Base-by-base conservation (phyloP, 495 filamentous ascomycete genomes). In the Staphylotrichum tortipilum region DNA sequence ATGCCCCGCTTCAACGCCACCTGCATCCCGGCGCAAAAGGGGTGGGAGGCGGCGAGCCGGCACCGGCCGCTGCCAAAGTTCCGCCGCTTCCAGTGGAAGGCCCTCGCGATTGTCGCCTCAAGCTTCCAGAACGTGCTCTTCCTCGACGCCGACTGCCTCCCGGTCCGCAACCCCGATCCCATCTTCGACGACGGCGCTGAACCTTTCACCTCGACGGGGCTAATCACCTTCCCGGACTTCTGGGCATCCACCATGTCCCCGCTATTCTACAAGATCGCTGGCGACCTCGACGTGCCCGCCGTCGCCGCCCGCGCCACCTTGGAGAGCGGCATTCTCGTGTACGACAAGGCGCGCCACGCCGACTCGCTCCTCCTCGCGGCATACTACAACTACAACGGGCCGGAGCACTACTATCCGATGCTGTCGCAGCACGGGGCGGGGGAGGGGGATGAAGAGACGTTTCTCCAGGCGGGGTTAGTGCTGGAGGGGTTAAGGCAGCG, bases 361-460 rank as follows among this genome's bases (percentile, higher is more conserved):
- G 57, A 64, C 23, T 73, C 74, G 1, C 62, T 84, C 7, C 62
- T 83, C 3, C 73, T 84, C 0, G 69, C 77, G 0, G 71, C 73
- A 0, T 85, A 84, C 49, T 84, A 85, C 63, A 84, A 83, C 54
- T 73, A 72, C 50, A 77, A 79, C 59, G 79, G 80, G 4, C 75
- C 78, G 2, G 60, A 69, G 0, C 70, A 78, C 52, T 84, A 80
- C 60, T 84, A 81, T 61, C 63, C 68, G 5, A 63, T 84, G 8
- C 63, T 83, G 21, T 71, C 69, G 6, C 80, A 81, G 57, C 76
- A 78, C 6, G 74, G 66, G 0, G 68, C 72, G 1, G 80, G 80
- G 3, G 68, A 81, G 49, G 80, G 81, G 2, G 82, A 84, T 57
- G 84, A 84, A 59, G 81, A 84, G 54, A 83, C 78, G 3, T 84